These are phyloP conservation scores for Flaveria sonorensis DNA, from an alignment of 129 eudicot species.

Conservation along the genomic window DNA sequence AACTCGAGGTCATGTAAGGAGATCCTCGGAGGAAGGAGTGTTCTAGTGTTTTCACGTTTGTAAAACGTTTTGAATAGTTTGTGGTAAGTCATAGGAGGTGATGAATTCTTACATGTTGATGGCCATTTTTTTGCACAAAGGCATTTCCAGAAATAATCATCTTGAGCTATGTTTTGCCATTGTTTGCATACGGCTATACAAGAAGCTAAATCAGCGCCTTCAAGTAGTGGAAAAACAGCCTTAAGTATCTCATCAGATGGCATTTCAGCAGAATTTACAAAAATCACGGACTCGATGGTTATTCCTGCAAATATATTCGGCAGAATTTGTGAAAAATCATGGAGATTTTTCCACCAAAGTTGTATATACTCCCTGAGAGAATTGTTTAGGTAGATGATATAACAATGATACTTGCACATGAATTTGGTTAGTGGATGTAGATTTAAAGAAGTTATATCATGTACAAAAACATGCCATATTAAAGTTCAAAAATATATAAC, in stretches of 20 bases:
- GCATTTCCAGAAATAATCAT: conserved; percentile 93
- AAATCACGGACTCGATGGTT: conserved; percentile 1
- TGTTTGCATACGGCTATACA: conserved; percentile 79
- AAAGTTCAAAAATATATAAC: background rate
- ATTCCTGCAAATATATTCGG: conserved; percentile 36
- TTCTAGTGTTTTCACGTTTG: conserved; percentile 53
- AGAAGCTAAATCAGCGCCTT: conserved; percentile 74
- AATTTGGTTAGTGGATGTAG: background rate
- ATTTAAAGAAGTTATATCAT: background rate
- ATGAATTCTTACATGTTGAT: conserved; percentile 60
- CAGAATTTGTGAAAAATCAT: conserved; percentile 7
- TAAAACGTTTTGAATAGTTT: conserved; percentile 59
- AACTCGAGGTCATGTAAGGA: conserved; percentile 77
- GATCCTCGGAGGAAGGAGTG: conserved; percentile 61
- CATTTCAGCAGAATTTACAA: conserved; percentile 37
- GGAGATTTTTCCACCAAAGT: conserved; percentile 26
- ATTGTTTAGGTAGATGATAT: background rate
- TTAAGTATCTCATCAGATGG: conserved; percentile 55
- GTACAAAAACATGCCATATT: background rate
- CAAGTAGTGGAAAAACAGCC: conserved; percentile 77
- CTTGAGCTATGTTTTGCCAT: conserved; percentile 75
- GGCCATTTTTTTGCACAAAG: conserved; percentile 88
- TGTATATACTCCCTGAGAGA: background rate
- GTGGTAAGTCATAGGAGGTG: conserved; percentile 55
- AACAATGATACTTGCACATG: background rate